Evolutionary conservation across 768 basidiomycete species (phyloP), one percentile per base, ranked within the genome.

Genomic region (Suillus subluteus): DNA sequence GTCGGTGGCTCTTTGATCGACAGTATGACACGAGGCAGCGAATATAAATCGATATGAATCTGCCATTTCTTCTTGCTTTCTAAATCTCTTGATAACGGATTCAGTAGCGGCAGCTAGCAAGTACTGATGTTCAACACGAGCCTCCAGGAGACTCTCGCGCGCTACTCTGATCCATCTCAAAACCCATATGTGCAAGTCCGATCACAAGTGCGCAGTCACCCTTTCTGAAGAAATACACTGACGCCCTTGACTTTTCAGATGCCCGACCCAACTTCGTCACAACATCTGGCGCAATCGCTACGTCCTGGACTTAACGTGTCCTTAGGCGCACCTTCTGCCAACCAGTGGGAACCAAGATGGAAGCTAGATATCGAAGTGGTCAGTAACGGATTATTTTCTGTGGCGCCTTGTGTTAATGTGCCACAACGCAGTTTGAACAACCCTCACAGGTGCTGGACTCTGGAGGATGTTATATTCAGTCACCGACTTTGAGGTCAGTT

Each of bases 141-240:
- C 18, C 16, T 59, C 2, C 23, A 41, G 16, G 58, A 59, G 23
- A 59, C 9, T 26, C 58, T 59, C 9, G 23, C 38, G 23, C 58
- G 58, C 16, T 59, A 59, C 38, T 26, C 58, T 11, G 58, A 59
- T 59, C 38, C 58, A 41, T 59, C 58, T 26, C 38, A 40, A 59
- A 59, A 59, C 23, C 58, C 58, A 26, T 59, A 59, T 16, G 15
- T 15, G 38, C 38, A 59, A 59, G 9, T 41, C 38, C 38, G 26
- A 40, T 41, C 38, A 59, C 23, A 59, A 15, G 58, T 59, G 26
- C 38, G 40, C 4, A 5, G 5, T 41, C 16, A 26, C 38, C 15
- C 4, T 26, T 15, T 26, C 15, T 58, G 8, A 40, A 40, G 38
- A 59, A 11, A 11, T 40, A 26, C 38, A 26, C 58, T 59, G 23